Base-by-base conservation (phyloP, 2,329 filamentous ascomycete species). In the Scopulariopsis brevicaulis region DNA sequence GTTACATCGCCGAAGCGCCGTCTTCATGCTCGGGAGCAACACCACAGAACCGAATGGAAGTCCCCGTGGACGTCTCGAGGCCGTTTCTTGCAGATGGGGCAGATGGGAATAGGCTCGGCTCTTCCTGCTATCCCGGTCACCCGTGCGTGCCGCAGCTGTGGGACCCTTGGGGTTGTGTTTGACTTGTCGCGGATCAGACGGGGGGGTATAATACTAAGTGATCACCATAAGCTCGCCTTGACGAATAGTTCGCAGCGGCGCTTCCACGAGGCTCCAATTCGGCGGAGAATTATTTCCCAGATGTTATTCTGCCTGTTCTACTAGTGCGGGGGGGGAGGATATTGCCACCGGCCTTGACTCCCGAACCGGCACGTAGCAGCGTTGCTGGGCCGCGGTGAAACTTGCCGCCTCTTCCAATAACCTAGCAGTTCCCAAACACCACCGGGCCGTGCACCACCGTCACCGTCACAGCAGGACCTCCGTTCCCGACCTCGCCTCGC, bases 171-270 rank as follows among this genome's bases (percentile, higher is more conserved):
- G 54, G 55, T 20, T 52, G 55, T 53, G 61, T 62, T 62, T 59
- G 58, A 60, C 58, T 60, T 59, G 60, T 58, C 58, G 61, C 60
- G 57, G 58, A 62, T 62, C 61, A 62, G 58, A 61, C 60, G 53
- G 32, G 52, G 46, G 40, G 28, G 28, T 50, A 50, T 50, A 24
- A 12, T 14, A 22, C 20, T n/a, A 50, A 50, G 46, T 6, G 46
- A 50, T 50, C 46, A 24, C n/a, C 20, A 22, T 12, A 50, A 22
- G 53, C 28, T 32, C 6, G 10, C 24, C 48, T 46, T 51, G 43
- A 51, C 43, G 34, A 51, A 35, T 35, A 22, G n/a, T 22, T 14
- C 20, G 37, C 43, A 28, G n/a, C 28, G 8, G 10, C 28, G 24
- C 35, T 25, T 46, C n/a, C n/a, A 40, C 8, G 11, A 18, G 43